Percentiles rank a stretch among this genome's conserved stretches.
Evolutionary conservation across 768 basidiomycete genomes (phyloP).

Genomic region (Kwoniella botswanensis): DNA sequence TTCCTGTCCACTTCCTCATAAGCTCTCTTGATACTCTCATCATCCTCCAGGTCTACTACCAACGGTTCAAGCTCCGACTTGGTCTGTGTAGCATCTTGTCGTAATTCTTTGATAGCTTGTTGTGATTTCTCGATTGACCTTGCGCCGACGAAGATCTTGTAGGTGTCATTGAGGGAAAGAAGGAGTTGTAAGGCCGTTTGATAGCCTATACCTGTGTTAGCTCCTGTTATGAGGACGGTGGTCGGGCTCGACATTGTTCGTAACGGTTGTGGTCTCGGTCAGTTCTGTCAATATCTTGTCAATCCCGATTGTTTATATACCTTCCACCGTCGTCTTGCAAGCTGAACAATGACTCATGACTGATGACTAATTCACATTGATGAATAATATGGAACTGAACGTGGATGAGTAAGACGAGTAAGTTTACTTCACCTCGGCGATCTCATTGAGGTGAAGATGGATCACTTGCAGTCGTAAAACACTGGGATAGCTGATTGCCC

Average conservation of each 20-base stretch:
- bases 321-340: background rate
- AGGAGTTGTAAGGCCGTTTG: constrained; percentile 7
- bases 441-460: background rate
- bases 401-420: background rate
- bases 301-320: background rate
- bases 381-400: background rate
- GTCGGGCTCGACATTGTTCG: background rate
- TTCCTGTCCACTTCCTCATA: background rate
- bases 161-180: background rate
- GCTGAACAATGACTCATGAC: background rate
- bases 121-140: constrained; percentile 4
- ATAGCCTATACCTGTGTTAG: constrained; percentile 18
- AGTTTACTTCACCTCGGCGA: background rate
- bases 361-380: background rate
- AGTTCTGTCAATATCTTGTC: background rate
- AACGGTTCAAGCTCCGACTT: background rate
- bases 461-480: background rate
- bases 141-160: constrained; percentile 10
- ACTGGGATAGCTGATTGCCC: background rate
- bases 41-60: constrained; percentile 14
- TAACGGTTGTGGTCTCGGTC: background rate
- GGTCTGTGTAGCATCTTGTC: background rate
- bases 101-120: background rate
- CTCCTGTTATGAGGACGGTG: constrained; percentile 17
- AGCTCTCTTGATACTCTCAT: constrained; percentile 10